A percentile compares a stretch with the other conserved stretches of the same genome.
Conservation (phyloP, 2,329 filamentous ascomycete genomes). For the Diplocarpon mali region DNA sequence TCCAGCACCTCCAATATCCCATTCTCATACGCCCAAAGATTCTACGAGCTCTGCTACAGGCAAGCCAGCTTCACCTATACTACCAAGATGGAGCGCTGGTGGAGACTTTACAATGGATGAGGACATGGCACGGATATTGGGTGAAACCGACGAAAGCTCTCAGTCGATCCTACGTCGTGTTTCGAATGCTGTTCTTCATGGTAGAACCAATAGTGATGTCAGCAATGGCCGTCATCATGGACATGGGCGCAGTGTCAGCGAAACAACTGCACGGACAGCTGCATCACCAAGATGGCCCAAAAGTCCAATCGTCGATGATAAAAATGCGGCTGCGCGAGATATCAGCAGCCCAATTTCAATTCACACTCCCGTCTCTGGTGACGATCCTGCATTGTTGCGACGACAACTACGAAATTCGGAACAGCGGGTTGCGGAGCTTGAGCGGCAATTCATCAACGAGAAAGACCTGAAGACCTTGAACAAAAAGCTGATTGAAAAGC, state of each 20-base stretch:
- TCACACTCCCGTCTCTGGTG: constrained; percentile 41
- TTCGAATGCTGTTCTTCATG: constrained; percentile 89
- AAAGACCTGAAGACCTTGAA: constrained; percentile 50
- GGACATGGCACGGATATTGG: constrained; percentile 83
- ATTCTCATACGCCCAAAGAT: constrained; percentile 32
- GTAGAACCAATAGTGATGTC: constrained; percentile 70
- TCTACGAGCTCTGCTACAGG: constrained; percentile 33
- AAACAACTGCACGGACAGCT: constrained; percentile 52
- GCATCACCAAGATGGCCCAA: constrained; percentile 58
- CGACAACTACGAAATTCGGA: constrained; percentile 73
- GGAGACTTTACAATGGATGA: constrained; percentile 92
- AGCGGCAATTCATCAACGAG: constrained; percentile 60
- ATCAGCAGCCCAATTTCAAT: constrained; percentile 63
- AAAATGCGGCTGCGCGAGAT: constrained; percentile 39
- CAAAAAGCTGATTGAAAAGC: constrained; percentile 80
- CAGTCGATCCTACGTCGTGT: constrained; percentile 78
- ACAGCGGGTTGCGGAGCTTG: constrained; percentile 75
- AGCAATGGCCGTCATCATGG: constrained; percentile 34
- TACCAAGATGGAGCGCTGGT: constrained; percentile 65
- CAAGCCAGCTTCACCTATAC: constrained; percentile 44
- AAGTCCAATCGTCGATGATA: constrained; percentile 50
- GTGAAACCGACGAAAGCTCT: constrained; percentile 57
- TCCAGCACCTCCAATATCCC: constrained; percentile 19
- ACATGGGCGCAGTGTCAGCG: constrained; percentile 53
- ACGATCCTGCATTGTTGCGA: constrained; percentile 58